Evolutionary conservation across 306 rosid genomes (phyloP).

Genomic region (Vigna nakashimae): DNA sequence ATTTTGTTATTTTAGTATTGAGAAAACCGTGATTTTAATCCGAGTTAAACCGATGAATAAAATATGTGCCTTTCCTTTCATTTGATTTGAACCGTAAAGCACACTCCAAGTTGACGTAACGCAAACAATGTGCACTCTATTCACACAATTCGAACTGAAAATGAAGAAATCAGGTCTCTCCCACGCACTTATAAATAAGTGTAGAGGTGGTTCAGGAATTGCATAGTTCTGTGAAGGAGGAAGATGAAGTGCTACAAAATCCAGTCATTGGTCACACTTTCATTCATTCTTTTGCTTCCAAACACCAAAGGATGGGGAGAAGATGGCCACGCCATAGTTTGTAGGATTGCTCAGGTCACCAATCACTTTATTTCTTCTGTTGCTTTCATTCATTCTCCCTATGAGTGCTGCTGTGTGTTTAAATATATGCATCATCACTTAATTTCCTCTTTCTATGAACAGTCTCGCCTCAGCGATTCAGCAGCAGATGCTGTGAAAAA

Average conservation of each 20-base stretch:
- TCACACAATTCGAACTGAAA: conserved; percentile 30
- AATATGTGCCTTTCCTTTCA: conserved; percentile 18
- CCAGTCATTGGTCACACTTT: conserved; percentile 32
- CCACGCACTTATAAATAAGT: neutral
- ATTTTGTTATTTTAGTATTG: neutral
- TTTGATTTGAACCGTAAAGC: neutral
- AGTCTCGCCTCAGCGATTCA: conserved; percentile 65
- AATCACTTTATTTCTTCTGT: neutral
- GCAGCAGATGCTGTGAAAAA: conserved; percentile 73
- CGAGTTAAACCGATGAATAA: neutral
- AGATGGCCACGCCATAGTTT: conserved; percentile 70
- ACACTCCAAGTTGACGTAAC: conserved; percentile 23
- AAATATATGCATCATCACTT: neutral
- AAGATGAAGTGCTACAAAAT: conserved; percentile 46
- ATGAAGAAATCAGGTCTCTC: neutral
- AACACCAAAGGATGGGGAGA: conserved; percentile 67
- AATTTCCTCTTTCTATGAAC: conserved; percentile 20
- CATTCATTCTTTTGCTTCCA: conserved; percentile 59
- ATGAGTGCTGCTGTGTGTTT: neutral
- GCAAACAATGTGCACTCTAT: conserved; percentile 9
- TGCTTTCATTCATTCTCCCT: neutral
- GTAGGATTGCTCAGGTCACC: conserved; percentile 79
- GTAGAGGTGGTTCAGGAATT: neutral
- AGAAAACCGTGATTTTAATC: neutral
- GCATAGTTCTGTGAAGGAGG: conserved; percentile 17